phyloP scores from a whole-genome alignment of 1,139 yeast genomes.

The Suhomyces panamericanus region DNA sequence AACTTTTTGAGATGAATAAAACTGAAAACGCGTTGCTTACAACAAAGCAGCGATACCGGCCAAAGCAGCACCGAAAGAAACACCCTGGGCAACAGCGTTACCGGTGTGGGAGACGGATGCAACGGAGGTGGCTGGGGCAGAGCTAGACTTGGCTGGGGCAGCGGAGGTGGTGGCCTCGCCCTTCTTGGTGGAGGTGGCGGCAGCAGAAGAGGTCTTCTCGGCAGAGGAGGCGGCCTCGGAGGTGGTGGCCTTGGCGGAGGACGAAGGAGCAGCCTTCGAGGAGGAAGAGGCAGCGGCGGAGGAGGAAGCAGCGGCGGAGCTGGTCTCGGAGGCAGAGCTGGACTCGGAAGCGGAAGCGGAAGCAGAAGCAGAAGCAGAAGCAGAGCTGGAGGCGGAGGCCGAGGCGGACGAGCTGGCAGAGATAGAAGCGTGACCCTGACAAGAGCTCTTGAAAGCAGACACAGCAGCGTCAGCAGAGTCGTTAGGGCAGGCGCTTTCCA shows the following conservation, averaged over 20 bases:
- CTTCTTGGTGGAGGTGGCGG: slow-evolving; percentile 1
- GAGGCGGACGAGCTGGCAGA: slow-evolving; percentile 30
- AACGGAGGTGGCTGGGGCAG: slow-evolving; percentile 7
- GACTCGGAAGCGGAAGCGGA: slow-evolving; percentile 19
- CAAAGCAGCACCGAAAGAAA: slow-evolving; percentile 22
- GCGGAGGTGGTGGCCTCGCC: not conserved
- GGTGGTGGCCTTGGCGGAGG: slow-evolving; percentile 9
- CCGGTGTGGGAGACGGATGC: slow-evolving; percentile 1
- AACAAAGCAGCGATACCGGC: slow-evolving; percentile 22
- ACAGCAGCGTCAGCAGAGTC: slow-evolving; percentile 58
- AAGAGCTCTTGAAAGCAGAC: slow-evolving; percentile 54
- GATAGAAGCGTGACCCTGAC: slow-evolving; percentile 41
- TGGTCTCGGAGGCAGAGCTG: slow-evolving; percentile 16
- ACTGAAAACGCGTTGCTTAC: slow-evolving; percentile 12
- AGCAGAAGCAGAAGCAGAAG: slow-evolving; percentile 20
- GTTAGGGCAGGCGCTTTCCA: slow-evolving; percentile 64
- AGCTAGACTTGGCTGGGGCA: slow-evolving; percentile 6
- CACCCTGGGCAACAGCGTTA: slow-evolving; percentile 3
- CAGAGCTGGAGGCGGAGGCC: slow-evolving; percentile 27
- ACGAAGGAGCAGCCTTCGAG: slow-evolving; percentile 10
- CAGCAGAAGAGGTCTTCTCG: slow-evolving; percentile 8
- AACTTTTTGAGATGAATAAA: slow-evolving; percentile 3
- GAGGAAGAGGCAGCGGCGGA: slow-evolving; percentile 12
- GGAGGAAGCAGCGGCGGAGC: slow-evolving; percentile 16
- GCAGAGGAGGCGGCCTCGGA: slow-evolving; percentile 6